Evolutionary conservation across 2,329 filamentous ascomycete genomes (phyloP).

Genomic region (Colletotrichum euphorbiae): DNA sequence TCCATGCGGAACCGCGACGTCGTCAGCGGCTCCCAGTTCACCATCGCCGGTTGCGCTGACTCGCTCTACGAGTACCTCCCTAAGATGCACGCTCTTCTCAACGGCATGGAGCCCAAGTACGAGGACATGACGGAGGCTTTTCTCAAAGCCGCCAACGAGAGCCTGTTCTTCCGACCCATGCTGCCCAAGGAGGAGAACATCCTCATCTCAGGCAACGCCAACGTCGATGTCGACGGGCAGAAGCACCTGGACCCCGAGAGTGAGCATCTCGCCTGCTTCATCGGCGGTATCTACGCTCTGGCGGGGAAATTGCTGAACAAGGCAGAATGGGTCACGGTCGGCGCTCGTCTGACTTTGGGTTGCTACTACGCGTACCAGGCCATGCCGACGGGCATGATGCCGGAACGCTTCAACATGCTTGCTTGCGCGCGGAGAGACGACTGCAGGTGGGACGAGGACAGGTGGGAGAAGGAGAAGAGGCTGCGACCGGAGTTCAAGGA

Average conservation of each 20-base stretch:
- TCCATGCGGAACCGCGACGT: conserved; percentile 66
- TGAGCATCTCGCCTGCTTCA: conserved; percentile 64
- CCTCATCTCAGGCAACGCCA: conserved; percentile 61
- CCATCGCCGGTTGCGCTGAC: conserved; percentile 55
- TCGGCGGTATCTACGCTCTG: conserved; percentile 62
- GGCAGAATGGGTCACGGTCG: conserved; percentile 56
- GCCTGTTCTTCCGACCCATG: conserved; percentile 74
- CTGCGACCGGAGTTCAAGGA: conserved; percentile 45
- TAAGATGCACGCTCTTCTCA: conserved; percentile 66
- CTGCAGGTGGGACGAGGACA: conserved; percentile 57
- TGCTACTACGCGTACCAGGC: conserved; percentile 63
- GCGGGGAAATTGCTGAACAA: conserved; percentile 57
- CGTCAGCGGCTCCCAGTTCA: conserved; percentile 45
- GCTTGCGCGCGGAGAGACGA: conserved; percentile 54
- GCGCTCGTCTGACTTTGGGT: conserved; percentile 59
- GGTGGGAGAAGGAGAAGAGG: conserved; percentile 43
- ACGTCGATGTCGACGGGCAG: conserved; percentile 40
- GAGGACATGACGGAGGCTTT: conserved; percentile 66
- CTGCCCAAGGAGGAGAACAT: conserved; percentile 62
- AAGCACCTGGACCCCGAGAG: conserved; percentile 47
- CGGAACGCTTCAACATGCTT: conserved; percentile 59
- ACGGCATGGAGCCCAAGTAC: conserved; percentile 67
- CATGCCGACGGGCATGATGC: conserved; percentile 64
- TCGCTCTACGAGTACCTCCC: conserved; percentile 57
- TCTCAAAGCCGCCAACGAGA: conserved; percentile 64